These are phyloP conservation scores for Tillandsia fasciculata DNA, from an alignment of 176 grass and related monocot genomes.

Conservation along the genomic window DNA sequence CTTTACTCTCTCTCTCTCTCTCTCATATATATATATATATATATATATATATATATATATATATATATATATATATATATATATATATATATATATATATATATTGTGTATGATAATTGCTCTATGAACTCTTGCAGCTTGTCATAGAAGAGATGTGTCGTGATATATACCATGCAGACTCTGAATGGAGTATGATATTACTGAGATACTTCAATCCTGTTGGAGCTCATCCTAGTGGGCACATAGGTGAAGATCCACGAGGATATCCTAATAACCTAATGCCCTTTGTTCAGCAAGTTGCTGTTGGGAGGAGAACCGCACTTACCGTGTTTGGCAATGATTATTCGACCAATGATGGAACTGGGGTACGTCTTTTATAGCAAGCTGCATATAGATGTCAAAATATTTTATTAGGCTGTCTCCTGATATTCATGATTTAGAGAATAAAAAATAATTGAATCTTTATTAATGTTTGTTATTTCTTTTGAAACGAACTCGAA, in stretches of 20 bases:
- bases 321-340: slow-evolving; percentile 89
- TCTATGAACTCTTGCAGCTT: slow-evolving; percentile 49
- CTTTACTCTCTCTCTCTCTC: too few relatives aligned
- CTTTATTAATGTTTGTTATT: too few relatives aligned
- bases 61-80: slow-evolving; percentile 3
- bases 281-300: slow-evolving; percentile 97
- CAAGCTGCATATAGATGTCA: too few relatives aligned
- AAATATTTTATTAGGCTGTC: too few relatives aligned
- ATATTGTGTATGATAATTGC: slow-evolving; percentile 26
- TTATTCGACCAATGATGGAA: slow-evolving; percentile 88
- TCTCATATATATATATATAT: neutral
- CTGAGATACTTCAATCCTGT: slow-evolving; percentile 97
- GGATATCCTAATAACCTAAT: slow-evolving; percentile 97
- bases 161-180: slow-evolving; percentile 60
- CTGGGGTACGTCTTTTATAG: slow-evolving; percentile 43
- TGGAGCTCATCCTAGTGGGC: slow-evolving; percentile 85
- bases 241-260: slow-evolving; percentile 83
- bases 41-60: neutral
- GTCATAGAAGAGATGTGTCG: slow-evolving; percentile 87
- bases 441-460: too few relatives aligned
- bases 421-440: too few relatives aligned
- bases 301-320: slow-evolving; percentile 75
- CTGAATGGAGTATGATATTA: slow-evolving; percentile 89
- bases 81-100: too few relatives aligned
- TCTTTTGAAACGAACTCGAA: too few relatives aligned